Conservation (phyloP, 331 rosid genomes). For the Quercus lobata region DNA sequence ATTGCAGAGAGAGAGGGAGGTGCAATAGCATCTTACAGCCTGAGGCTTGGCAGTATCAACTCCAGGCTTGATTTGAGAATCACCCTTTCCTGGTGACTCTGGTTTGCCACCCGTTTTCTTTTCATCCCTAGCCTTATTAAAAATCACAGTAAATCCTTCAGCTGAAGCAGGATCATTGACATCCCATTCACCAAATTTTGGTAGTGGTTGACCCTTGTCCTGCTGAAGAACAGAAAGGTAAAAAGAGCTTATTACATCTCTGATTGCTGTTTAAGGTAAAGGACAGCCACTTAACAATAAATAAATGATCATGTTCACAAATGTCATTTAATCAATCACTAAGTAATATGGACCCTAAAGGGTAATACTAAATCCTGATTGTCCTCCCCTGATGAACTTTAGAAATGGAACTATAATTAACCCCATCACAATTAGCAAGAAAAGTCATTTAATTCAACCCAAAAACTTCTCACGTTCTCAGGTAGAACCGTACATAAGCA, state of each 20-base stretch:
- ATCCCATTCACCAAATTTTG: constrained; percentile 98
- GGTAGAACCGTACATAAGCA: background rate
- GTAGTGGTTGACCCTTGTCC: constrained; percentile 93
- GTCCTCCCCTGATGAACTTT: background rate
- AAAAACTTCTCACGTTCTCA: background rate
- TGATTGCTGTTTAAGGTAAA: background rate
- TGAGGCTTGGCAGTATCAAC: constrained; percentile 64
- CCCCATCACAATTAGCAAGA: background rate
- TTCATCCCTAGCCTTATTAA: constrained; percentile 96
- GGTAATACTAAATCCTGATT: background rate
- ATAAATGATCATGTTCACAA: background rate
- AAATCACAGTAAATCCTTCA: constrained; percentile 96
- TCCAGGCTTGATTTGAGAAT: constrained; percentile 51
- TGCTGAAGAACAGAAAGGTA: constrained; percentile 16
- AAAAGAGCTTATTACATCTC: background rate
- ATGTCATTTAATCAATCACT: background rate
- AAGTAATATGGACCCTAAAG: background rate
- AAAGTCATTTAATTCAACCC: background rate
- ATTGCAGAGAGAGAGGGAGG: background rate
- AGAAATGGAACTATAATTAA: background rate
- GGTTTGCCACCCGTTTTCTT: constrained; percentile 95
- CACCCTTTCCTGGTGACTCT: constrained; percentile 82
- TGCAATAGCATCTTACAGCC: constrained; percentile 52
- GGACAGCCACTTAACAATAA: background rate
- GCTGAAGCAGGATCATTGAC: constrained; percentile 99